Conservation (phyloP, 2,329 filamentous ascomycete genomes). For the Chrysoporthe deuterocubensis region DNA sequence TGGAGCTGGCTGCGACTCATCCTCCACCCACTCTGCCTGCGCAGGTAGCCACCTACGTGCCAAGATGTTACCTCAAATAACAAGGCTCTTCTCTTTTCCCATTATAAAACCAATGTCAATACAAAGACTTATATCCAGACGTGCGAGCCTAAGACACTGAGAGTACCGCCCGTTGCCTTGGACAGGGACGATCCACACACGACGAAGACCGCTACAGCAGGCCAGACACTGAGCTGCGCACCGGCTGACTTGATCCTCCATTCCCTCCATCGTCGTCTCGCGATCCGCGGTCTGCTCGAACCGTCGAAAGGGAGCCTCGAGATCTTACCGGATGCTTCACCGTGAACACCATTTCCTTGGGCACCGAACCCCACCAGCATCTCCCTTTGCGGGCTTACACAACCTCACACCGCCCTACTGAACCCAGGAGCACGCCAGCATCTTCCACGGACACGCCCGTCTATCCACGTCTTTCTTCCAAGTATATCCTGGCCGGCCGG, state of each 20-base stretch:
- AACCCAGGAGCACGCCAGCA: not conserved
- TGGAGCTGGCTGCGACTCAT: slow-evolving; percentile 9
- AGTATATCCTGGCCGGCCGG: slow-evolving; percentile 4
- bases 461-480: not conserved
- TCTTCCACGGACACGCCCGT: not conserved
- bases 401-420: slow-evolving; percentile 20
- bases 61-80: slow-evolving; percentile 49
- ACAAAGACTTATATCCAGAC: slow-evolving; percentile 19
- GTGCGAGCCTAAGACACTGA: not conserved
- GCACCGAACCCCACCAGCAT: slow-evolving; percentile 6
- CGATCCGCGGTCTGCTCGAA: not conserved
- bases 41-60: slow-evolving; percentile 16
- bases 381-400: slow-evolving; percentile 9
- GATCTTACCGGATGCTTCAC: not conserved
- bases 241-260: not conserved
- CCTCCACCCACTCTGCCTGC: slow-evolving; percentile 8
- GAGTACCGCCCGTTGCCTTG: not conserved
- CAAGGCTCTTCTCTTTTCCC: slow-evolving; percentile 6
- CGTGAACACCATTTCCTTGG: not conserved
- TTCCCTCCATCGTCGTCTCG: not conserved
- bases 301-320: not conserved
- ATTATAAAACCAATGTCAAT: slow-evolving; percentile 24
- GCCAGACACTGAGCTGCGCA: not conserved
- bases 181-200: not conserved
- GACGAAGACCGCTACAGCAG: not conserved